These are phyloP conservation scores for Aureobasidium subglaciale DNA, from an alignment of 2,329 filamentous ascomycete species.

Conservation along the genomic window DNA sequence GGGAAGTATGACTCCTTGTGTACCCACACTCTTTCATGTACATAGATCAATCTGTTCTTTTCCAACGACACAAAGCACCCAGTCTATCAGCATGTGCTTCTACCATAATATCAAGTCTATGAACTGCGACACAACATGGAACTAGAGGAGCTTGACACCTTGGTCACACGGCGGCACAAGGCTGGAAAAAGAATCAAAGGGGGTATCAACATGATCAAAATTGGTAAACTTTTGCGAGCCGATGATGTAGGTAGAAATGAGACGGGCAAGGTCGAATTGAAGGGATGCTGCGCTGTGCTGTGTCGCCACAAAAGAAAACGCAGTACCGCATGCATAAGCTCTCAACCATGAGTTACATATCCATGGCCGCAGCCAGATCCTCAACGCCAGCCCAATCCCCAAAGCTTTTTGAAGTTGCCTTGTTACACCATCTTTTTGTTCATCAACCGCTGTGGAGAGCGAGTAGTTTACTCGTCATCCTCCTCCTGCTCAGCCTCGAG, in stretches of 20 bases:
- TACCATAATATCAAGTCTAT: no score
- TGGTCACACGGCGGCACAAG: not conserved
- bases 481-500: constrained; percentile 46
- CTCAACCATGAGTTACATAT: constrained; percentile 14
- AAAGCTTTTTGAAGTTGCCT: constrained; percentile 13
- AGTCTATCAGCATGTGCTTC: no score
- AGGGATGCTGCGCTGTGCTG: constrained; percentile 15
- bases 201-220: constrained; percentile 10
- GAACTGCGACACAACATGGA: no score
- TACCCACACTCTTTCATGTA: not conserved
- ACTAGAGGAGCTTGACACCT: no score
- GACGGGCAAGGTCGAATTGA: constrained; percentile 13
- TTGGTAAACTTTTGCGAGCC: constrained; percentile 8
- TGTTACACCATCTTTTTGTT: constrained; percentile 10
- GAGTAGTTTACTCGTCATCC: constrained; percentile 31
- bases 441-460: constrained; percentile 12
- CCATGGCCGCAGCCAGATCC: constrained; percentile 14
- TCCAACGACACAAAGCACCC: no score
- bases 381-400: constrained; percentile 15
- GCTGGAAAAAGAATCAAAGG: not conserved
- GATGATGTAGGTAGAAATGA: constrained; percentile 1
- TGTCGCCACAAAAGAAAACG: not conserved
- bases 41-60: not conserved
- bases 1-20: constrained; percentile 17
- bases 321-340: constrained; percentile 15